Evolutionary conservation across 2,329 filamentous ascomycete species (phyloP).

Genomic region (Tolypocladium guangdongense): DNA sequence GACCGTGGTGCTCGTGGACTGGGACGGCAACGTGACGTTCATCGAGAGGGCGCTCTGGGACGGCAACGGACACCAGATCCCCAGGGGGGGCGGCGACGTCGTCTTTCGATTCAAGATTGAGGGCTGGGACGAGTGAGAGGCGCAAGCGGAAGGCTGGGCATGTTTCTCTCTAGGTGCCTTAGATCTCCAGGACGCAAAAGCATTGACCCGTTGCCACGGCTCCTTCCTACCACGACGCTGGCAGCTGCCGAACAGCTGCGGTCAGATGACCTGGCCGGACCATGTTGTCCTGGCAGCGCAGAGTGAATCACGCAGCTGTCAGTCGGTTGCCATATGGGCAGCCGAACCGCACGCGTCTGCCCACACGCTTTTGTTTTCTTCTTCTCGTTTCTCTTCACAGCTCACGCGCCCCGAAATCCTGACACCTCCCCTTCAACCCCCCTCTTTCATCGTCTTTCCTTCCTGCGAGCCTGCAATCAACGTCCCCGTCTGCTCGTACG

Average conservation of each 20-base stretch:
- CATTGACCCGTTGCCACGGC: neutral
- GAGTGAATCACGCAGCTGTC: neutral
- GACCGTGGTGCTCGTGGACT: constrained; percentile 50
- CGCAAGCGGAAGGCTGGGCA: no score
- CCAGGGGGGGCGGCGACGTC: constrained; percentile 43
- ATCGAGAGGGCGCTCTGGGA: constrained; percentile 51
- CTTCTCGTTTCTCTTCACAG: neutral
- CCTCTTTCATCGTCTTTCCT: no score
- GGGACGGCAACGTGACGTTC: constrained; percentile 50
- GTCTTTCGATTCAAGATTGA: constrained; percentile 46
- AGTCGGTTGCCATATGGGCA: neutral
- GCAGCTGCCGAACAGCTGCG: neutral
- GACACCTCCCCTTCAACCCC: neutral
- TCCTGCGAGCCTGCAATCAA: neutral
- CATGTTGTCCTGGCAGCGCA: neutral
- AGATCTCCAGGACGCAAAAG: neutral
- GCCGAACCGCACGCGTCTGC: neutral
- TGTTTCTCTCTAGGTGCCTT: neutral
- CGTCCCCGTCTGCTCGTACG: neutral
- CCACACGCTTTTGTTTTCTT: neutral
- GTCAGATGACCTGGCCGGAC: neutral
- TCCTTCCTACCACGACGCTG: neutral
- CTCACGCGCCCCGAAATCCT: neutral
- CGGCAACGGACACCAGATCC: constrained; percentile 41
- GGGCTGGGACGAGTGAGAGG: constrained; percentile 29